Conservation (phyloP, 2,329 filamentous ascomycete species). For the Epicoccum sorghinum region DNA sequence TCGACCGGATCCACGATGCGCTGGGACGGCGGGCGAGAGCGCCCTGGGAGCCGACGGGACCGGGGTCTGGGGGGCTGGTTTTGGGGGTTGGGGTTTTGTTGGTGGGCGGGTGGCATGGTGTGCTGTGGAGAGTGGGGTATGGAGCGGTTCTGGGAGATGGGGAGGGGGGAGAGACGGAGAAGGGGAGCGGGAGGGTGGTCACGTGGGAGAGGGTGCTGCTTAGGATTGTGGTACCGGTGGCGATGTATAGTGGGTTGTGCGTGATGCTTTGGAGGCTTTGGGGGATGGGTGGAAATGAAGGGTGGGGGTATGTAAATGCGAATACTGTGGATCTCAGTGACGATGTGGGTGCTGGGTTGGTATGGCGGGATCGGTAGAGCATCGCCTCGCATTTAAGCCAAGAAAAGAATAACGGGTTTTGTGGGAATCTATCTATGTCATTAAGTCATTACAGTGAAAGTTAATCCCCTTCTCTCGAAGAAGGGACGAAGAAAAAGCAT, state of each 20-base stretch:
- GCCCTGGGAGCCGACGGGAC: conserved; percentile 1
- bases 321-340: conserved; percentile 9
- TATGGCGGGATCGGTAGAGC: conserved; percentile 8
- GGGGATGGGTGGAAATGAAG: not conserved
- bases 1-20: conserved; percentile 12
- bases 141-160: not conserved
- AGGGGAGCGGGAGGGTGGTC: not conserved
- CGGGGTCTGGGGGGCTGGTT: not conserved
- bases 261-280: not conserved
- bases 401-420: not conserved
- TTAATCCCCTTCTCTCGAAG: not conserved
- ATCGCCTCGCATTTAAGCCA: too few relatives aligned
- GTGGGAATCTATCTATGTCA: not conserved
- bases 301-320: not conserved
- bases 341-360: not conserved
- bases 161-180: not conserved
- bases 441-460: conserved; percentile 5
- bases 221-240: not conserved
- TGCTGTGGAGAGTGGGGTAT: not conserved
- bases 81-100: not conserved
- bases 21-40: conserved; percentile 17
- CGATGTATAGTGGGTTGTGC: not conserved
- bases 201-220: conserved; percentile 9
- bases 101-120: not conserved
- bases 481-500: too few relatives aligned